Evolutionary conservation across 2,329 filamentous ascomycete species (phyloP).

Genomic region (Fusarium protoensiforme): DNA sequence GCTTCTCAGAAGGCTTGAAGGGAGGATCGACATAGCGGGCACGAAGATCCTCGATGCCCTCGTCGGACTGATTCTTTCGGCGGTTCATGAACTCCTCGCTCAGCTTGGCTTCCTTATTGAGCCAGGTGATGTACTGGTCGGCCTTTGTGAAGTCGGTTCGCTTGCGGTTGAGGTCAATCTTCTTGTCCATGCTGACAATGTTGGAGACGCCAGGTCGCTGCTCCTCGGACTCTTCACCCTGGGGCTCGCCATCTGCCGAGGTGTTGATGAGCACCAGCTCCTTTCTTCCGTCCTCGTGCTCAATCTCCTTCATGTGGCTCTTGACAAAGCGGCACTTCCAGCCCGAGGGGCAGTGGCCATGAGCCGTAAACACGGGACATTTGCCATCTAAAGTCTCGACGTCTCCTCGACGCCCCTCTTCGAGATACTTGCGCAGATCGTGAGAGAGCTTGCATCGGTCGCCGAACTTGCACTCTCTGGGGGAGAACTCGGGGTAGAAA

Average conservation of each 20-base stretch:
- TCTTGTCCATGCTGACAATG: slow-evolving; percentile 74
- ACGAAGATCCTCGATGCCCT: slow-evolving; percentile 74
- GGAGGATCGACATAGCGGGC: slow-evolving; percentile 88
- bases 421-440: slow-evolving; percentile 85
- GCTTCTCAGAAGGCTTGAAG: slow-evolving; percentile 91
- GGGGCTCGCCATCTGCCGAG: slow-evolving; percentile 44
- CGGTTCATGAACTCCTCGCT: slow-evolving; percentile 54
- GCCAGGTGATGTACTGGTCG: slow-evolving; percentile 81
- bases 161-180: slow-evolving; percentile 80
- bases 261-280: slow-evolving; percentile 76
- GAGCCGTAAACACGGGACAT: slow-evolving; percentile 83
- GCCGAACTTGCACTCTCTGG: slow-evolving; percentile 79
- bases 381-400: slow-evolving; percentile 79
- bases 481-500: slow-evolving; percentile 82
- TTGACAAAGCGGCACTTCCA: slow-evolving; percentile 95
- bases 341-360: slow-evolving; percentile 82
- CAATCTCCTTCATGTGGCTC: slow-evolving; percentile 86
- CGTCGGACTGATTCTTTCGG: slow-evolving; percentile 55
- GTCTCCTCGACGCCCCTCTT: slow-evolving; percentile 83
- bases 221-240: slow-evolving; percentile 58
- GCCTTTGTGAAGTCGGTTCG: slow-evolving; percentile 77
- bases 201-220: slow-evolving; percentile 78
- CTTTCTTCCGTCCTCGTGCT: slow-evolving; percentile 81
- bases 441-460: slow-evolving; percentile 86
- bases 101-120: slow-evolving; percentile 70